Evolutionary conservation across 129 eudicot genomes (phyloP).

Genomic region (Escallonia rubra): DNA sequence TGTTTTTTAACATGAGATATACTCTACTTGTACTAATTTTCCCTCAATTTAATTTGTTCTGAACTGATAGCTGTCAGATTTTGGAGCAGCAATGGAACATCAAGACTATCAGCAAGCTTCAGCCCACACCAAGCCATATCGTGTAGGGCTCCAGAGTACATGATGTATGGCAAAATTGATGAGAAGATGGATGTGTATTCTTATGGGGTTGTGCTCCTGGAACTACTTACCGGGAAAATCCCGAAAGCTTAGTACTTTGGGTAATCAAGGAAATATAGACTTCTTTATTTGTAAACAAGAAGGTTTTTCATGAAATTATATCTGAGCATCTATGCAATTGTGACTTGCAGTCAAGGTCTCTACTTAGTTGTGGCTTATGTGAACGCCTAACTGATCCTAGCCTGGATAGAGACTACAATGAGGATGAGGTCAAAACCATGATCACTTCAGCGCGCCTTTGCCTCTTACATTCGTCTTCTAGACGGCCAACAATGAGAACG

Average conservation of each 20-base stretch:
- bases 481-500: slow-evolving; percentile 37
- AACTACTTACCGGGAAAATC: slow-evolving; percentile 38
- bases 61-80: slow-evolving; percentile 44
- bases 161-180: slow-evolving; percentile 48
- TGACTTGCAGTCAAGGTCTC: slow-evolving; percentile 31
- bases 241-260: slow-evolving; percentile 38
- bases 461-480: slow-evolving; percentile 44
- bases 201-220: slow-evolving; percentile 41
- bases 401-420: slow-evolving; percentile 21
- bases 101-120: slow-evolving; percentile 17
- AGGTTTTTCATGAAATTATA: not conserved
- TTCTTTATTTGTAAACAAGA: not conserved
- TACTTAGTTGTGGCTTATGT: slow-evolving; percentile 29
- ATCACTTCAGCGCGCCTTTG: slow-evolving; percentile 38
- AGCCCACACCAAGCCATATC: too few relatives aligned
- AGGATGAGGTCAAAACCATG: slow-evolving; percentile 39
- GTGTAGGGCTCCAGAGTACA: slow-evolving; percentile 52
- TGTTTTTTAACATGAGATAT: slow-evolving; percentile 48
- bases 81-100: slow-evolving; percentile 22
- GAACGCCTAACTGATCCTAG: slow-evolving; percentile 34
- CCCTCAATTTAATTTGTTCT: too few relatives aligned
- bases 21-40: slow-evolving; percentile 41
- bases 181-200: slow-evolving; percentile 52
- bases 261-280: too few relatives aligned
- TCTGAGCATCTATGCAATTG: not conserved